Evolutionary conservation across 768 basidiomycete species (phyloP).

Genomic region (Lentinula guzmanii): DNA sequence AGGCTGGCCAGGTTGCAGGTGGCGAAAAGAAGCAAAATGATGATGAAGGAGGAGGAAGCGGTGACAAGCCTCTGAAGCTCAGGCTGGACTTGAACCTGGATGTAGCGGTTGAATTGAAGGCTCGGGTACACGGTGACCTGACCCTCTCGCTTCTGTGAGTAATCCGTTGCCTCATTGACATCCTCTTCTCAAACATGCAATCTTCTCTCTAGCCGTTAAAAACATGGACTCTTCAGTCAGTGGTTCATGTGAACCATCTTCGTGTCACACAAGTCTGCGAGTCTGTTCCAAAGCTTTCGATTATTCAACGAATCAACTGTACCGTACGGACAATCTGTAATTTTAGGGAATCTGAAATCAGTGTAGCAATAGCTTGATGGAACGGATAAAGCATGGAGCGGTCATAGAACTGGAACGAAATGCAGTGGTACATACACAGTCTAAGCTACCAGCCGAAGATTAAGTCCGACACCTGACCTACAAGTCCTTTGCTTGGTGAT

Average conservation of each 20-base stretch:
- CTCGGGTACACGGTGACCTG: slow-evolving; percentile 26
- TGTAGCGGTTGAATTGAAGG: slow-evolving; percentile 26
- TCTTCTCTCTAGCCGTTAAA: background rate
- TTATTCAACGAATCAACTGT: background rate
- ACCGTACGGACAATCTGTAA: background rate
- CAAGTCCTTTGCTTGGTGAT: slow-evolving; percentile 47
- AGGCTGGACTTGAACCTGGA: slow-evolving; percentile 28
- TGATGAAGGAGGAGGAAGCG: background rate
- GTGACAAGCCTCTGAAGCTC: slow-evolving; percentile 20
- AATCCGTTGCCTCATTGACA: too few relatives aligned
- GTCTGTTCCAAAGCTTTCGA: background rate
- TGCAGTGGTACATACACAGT: background rate
- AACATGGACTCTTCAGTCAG: background rate
- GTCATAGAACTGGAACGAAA: background rate
- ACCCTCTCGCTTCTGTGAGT: slow-evolving; percentile 23
- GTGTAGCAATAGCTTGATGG: background rate
- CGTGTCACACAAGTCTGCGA: background rate
- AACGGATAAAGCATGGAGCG: background rate
- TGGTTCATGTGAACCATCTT: background rate
- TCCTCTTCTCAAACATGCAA: background rate
- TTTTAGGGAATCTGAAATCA: background rate
- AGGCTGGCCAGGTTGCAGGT: slow-evolving; percentile 14
- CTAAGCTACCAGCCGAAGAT: slow-evolving; percentile 70
- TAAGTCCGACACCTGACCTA: slow-evolving; percentile 74
- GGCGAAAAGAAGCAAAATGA: slow-evolving; percentile 8